Percentiles rank a stretch among this genome's conserved stretches.
Evolutionary conservation across 2,329 filamentous ascomycete genomes (phyloP).

Genomic region (Calonectria ilicicola): DNA sequence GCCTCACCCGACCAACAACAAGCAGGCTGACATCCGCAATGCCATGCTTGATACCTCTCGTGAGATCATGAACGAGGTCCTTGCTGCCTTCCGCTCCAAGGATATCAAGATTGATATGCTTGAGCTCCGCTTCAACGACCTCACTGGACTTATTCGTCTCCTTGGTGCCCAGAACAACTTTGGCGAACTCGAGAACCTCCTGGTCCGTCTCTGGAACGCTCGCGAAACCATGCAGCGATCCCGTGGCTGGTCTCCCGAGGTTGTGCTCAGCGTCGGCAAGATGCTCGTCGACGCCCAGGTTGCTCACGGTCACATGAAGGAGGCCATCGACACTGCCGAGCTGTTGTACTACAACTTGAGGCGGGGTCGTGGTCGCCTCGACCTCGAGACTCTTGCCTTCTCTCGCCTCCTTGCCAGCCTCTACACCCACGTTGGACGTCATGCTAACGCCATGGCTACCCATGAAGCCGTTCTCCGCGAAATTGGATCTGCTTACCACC

Average conservation of each 20-base stretch:
- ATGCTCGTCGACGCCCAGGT: conserved; percentile 38
- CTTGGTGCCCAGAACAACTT: conserved; percentile 61
- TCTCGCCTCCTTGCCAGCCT: conserved; percentile 39
- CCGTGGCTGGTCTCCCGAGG: conserved; percentile 36
- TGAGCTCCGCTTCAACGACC: conserved; percentile 56
- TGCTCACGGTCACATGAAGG: conserved; percentile 24
- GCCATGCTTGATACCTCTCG: conserved; percentile 38
- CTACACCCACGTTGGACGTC: conserved; percentile 26
- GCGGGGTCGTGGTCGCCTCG: conserved; percentile 41
- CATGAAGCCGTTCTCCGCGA: conserved; percentile 39
- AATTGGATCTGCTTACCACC: conserved; percentile 32
- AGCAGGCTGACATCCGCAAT: conserved; percentile 36
- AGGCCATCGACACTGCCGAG: conserved; percentile 39
- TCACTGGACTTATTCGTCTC: conserved; percentile 58
- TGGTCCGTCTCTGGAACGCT: conserved; percentile 36
- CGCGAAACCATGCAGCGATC: conserved; percentile 35
- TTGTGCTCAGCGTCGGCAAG: conserved; percentile 39
- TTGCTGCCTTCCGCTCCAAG: conserved; percentile 54
- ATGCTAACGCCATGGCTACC: conserved; percentile 33
- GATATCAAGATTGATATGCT: conserved; percentile 60
- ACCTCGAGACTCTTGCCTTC: conserved; percentile 39
- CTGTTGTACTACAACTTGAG: conserved; percentile 43
- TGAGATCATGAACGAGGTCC: conserved; percentile 47
- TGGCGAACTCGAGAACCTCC: conserved; percentile 54
- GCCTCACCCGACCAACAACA: conserved; percentile 45